These are phyloP conservation scores for Herpetomonas tarakana DNA, from an alignment of 208 protist genomes.

Conservation along the genomic window DNA sequence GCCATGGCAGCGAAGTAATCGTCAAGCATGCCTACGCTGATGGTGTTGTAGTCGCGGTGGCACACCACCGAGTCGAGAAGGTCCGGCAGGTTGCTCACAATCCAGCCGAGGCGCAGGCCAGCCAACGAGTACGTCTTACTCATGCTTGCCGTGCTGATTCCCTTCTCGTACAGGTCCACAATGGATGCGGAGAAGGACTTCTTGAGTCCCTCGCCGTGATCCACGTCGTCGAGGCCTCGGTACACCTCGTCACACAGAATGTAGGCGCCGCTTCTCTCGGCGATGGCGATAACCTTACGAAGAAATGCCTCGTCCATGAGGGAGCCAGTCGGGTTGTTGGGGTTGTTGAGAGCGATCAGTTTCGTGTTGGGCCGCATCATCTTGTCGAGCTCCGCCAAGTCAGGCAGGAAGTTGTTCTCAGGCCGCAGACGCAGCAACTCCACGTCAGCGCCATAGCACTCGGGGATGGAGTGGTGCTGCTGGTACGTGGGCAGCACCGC, in stretches of 20 bases:
- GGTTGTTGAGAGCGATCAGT: constrained; percentile 14
- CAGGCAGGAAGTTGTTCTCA: constrained; percentile 8
- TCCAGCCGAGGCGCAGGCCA: constrained; percentile 12
- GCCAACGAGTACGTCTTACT: constrained; percentile 13
- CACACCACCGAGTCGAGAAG: constrained; percentile 7
- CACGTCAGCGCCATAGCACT: constrained; percentile 5
- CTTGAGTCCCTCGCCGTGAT: background rate
- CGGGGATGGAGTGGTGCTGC: constrained; percentile 11
- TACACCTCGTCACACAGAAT: constrained; percentile 14
- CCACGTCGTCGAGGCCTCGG: constrained; percentile 4
- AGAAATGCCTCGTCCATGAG: constrained; percentile 11
- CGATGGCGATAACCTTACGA: constrained; percentile 6
- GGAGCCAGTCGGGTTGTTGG: constrained; percentile 10
- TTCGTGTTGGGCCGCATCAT: constrained; percentile 14
- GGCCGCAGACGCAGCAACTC: constrained; percentile 10
- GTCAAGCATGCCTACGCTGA: constrained; percentile 13
- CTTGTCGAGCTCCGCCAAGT: constrained; percentile 1
- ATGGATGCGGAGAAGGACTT: constrained; percentile 7
- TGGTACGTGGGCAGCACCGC: constrained; percentile 15
- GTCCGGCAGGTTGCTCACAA: constrained; percentile 3
- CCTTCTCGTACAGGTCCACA: constrained; percentile 10
- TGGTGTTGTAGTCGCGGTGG: constrained; percentile 18
- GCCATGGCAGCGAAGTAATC: constrained; percentile 10
- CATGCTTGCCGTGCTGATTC: constrained; percentile 16
- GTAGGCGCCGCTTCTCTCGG: constrained; percentile 8